Evolutionary conservation across 306 rosid genomes (phyloP).

Genomic region (Cyclanthera cordifolia): DNA sequence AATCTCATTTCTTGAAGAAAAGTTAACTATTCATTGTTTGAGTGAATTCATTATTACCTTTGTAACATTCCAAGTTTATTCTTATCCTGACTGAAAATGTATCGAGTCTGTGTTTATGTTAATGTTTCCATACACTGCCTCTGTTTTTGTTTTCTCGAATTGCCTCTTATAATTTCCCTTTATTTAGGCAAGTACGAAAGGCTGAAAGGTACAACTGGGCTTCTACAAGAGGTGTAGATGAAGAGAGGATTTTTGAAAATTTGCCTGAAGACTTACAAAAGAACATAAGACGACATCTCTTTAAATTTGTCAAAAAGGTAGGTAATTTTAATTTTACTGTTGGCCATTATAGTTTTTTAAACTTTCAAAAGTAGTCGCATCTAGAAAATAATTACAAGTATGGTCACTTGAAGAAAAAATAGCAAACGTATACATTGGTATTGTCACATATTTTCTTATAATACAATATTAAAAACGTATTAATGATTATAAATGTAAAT

Average conservation of each 20-base stretch:
- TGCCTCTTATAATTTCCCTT: constrained; percentile 10
- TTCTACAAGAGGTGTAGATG: constrained; percentile 89
- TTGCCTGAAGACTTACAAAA: constrained; percentile 78
- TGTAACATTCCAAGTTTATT: background rate
- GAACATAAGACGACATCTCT: constrained; percentile 73
- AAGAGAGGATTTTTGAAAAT: constrained; percentile 59
- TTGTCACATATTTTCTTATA: no score
- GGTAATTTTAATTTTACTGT: constrained; percentile 12
- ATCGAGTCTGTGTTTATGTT: background rate
- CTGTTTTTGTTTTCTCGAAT: background rate
- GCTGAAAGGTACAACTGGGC: constrained; percentile 81
- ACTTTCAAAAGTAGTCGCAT: no score
- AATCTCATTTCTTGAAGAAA: background rate
- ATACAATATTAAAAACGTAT: no score
- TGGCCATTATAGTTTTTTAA: no score
- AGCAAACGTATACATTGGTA: no score
- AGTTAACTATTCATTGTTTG: background rate
- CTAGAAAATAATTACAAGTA: no score
- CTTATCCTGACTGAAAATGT: background rate
- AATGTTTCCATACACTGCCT: background rate
- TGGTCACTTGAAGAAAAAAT: no score
- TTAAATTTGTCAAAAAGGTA: constrained; percentile 45
- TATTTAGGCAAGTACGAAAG: constrained; percentile 52
- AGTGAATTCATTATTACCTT: background rate
- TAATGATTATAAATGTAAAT: no score